Evolutionary conservation across 2,329 filamentous ascomycete species (phyloP).

Genomic region (Neonectria neomacrospora): DNA sequence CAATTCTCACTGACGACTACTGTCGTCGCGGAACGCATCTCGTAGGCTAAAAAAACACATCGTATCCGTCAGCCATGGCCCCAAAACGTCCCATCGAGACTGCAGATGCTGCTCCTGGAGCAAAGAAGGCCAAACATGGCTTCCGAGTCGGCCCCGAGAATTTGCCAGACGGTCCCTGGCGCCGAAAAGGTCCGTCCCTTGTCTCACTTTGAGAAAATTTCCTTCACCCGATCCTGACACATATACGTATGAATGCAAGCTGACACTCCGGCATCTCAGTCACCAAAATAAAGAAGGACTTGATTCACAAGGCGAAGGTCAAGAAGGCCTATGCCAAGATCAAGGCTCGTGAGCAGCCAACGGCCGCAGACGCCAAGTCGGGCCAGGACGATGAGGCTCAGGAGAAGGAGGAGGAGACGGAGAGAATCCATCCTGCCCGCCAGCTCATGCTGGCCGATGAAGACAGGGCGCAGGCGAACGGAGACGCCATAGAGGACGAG

Average conservation of each 20-base stretch:
- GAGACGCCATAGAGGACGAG: conserved; percentile 17
- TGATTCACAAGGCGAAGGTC: conserved; percentile 93
- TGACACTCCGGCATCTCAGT: conserved; percentile 59
- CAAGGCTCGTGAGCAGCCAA: conserved; percentile 63
- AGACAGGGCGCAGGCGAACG: conserved; percentile 49
- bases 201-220: conserved; percentile 32
- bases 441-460: conserved; percentile 55
- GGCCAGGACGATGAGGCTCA: conserved; percentile 33
- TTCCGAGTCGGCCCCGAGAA: conserved; percentile 91
- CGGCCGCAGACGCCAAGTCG: conserved; percentile 36
- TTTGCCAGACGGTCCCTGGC: conserved; percentile 88
- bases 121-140: conserved; percentile 71
- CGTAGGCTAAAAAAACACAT: conserved; percentile 16
- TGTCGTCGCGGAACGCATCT: conserved; percentile 9
- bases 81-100: conserved; percentile 47
- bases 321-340: conserved; percentile 93
- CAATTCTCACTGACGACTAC: conserved; percentile 31
- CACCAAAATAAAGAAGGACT: conserved; percentile 86
- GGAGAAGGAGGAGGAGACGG: conserved; percentile 33
- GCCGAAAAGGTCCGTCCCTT: conserved; percentile 71
- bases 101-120: conserved; percentile 48
- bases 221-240: conserved; percentile 2
- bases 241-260: conserved; percentile 13
- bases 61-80: conserved; percentile 42
- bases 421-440: conserved; percentile 51